Evolutionary conservation across 2,329 filamentous ascomycete genomes (phyloP), one percentile per base, ranked within the genome.

Genomic region (Hymenotorrendiella dingleyae): DNA sequence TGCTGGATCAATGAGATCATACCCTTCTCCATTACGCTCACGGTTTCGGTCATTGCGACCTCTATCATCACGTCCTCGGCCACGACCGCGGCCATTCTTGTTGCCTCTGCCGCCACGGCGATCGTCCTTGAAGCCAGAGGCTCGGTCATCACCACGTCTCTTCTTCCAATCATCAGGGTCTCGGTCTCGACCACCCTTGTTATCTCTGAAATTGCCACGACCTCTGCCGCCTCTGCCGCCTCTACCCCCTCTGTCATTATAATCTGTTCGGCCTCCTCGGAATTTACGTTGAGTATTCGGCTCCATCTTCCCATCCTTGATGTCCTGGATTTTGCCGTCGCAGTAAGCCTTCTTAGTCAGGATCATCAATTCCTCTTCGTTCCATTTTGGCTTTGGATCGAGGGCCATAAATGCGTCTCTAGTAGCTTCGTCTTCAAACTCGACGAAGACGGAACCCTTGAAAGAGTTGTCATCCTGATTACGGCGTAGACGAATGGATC

Each of bases 401-500:
- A 88, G 69, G 11, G 71, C 79, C 48, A 96, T 69, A 67, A 98
- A 98, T 46, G 80, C 80, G 63, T 89, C 75, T 57, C 86, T 82
- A 17, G 79, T 75, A 54, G 94, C 86, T 59, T 89, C 83, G 37
- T 78, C 78, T 49, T 78, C 74, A 64, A 97, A 98, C 66, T 96
- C 91, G 53, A 95, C 87, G 62, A 96, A 97, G 45, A 95, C 87
- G 54, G 88, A 95, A 55, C 91, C 89, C 76, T 98, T 98, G 81
- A 97, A 98, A 40, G 75, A 68, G 58, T 33, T 36, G n/a, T 80
- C 81, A 47, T 82, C 70, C 32, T 75, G 72, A 36, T 72, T 73
- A 53, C 93, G 88, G 54, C 94, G 87, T 50, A 98, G 84, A 60
- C 91, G 90, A 49, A 98, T 82, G 35, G 82, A 78, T 59, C 86